Evolutionary conservation across 257 asterid genomes (phyloP).

Genomic region (Gardenia jasminoides): DNA sequence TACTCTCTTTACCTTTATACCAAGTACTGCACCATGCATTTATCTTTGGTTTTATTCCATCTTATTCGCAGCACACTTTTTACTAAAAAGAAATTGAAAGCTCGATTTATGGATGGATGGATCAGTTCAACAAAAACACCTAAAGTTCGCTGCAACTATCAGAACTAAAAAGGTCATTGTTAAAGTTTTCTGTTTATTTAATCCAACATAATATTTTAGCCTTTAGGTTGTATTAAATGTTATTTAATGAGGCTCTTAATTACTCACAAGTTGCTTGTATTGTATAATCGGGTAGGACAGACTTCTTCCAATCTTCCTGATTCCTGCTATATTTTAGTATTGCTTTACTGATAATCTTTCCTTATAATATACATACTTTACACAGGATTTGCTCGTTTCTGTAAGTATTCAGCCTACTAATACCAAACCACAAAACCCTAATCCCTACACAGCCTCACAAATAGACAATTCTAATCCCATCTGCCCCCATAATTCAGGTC

Average conservation of each 20-base stretch:
- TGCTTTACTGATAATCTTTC: neutral
- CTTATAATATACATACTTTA: neutral
- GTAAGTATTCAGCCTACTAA: neutral
- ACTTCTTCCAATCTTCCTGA: neutral
- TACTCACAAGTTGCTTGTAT: neutral
- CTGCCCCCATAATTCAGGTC: neutral
- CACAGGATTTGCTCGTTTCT: neutral
- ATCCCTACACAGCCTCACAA: neutral
- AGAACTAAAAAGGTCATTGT: conserved; percentile 25
- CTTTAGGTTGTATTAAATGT: neutral
- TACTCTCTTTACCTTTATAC: neutral
- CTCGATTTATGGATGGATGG: conserved; percentile 21
- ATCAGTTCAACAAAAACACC: conserved; percentile 48
- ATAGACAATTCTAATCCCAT: neutral
- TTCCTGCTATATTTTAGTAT: neutral
- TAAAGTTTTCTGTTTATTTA: neutral
- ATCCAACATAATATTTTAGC: neutral
- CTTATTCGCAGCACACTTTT: neutral
- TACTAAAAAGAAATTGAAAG: neutral
- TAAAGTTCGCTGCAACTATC: conserved; percentile 53
- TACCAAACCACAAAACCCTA: conserved; percentile 13
- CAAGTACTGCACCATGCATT: neutral
- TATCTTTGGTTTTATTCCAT: neutral
- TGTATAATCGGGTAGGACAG: neutral
- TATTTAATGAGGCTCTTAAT: conserved; percentile 4